Evolutionary conservation across 345 rosid species (phyloP), one percentile per base, ranked within the genome.

Genomic region (Sonneratia alba): DNA sequence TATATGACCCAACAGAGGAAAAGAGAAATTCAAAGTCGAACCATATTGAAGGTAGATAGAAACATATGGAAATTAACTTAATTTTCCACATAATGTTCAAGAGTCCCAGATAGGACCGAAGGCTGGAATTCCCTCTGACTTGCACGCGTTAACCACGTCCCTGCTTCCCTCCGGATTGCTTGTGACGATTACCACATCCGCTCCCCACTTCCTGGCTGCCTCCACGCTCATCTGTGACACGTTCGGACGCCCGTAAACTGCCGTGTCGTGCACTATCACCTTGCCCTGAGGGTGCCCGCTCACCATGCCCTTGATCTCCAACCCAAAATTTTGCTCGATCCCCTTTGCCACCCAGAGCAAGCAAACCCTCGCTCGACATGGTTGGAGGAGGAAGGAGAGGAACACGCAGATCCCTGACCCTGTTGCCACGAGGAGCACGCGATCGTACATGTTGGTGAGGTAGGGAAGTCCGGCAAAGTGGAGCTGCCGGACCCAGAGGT

Each of bases 21-120:
- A 27, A 27, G 32, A 27, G 32, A 27, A 27, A 27, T 27, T 27
- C 32, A 27, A 27, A 27, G 32, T 27, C 0, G 32, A 27, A 27
- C 32, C 32, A 27, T 27, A 27, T 27, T 27, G 32, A 27, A 0
- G 32, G 32, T 27, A 27, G 32, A 27, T 27, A 27, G 32, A 27
- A 27, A 27, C 32, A 27, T 27, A 27, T 27, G 32, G 32, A 27
- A 27, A 27, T 0, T 27, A 27, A 27, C 32, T 27, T 27, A 27
- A 27, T 27, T 27, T 27, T 27, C 32, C 32, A 27, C 32, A 27
- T 27, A 27, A 57, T 5, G 11, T 1, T 53, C 83, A 91, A 21
- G 98, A 91, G 78, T 90, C 97, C 97, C 96, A 93, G 73, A 89
- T 91, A n/a, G 97, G 98, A 74, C 96, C 97, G 69, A 91, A 93